Evolutionary conservation across 208 protist genomes (phyloP), one percentile per base, ranked within the genome.

Genomic region (Crithidia mellificae): DNA sequence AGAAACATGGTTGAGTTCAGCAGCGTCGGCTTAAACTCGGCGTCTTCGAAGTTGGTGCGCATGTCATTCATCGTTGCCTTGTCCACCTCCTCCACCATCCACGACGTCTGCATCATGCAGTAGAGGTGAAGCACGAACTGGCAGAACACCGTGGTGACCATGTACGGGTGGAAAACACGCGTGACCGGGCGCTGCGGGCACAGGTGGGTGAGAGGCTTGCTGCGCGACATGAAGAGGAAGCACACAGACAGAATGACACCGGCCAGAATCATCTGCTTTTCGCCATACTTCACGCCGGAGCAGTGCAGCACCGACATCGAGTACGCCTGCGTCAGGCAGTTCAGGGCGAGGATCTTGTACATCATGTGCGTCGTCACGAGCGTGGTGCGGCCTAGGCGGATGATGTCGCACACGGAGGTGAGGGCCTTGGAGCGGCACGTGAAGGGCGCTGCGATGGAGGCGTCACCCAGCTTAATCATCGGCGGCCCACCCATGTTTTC

Each of bases 311-410:
- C 97, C 11, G 87, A 96, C 73, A 99, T 90, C 29, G 87, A 94
- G 77, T 99, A 99, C 0, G 98, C 98, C 24, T 81, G 88, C 58
- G 98, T 95, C 15, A 99, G 88, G 72, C 96, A 99, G 78, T 99
- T 98, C 19, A 99, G 88, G 8, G 98, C 98, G 15, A 99, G 89
- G 55, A 99, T 99, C 70, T 98, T 98, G 87, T 98, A 99, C 96
- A 99, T 99, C 90, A 99, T 98, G 56, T 99, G 84, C 32, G 98
- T 99, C 12, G 98, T 99, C 11, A 99, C 96, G 2, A 99, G 90
- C 32, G 98, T 99, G 51, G 91, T 99, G 57, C 98, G 85, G 32
- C 98, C 98, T 55, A 99, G 96, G 15, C 96, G 91, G 20, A 99
- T 87, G 64, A 99, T 97, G 74, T 99, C 87, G 54, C 83, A 92